Evolutionary conservation across 176 grass and related monocot species (phyloP).

Genomic region (Rhynchospora tenuis): DNA sequence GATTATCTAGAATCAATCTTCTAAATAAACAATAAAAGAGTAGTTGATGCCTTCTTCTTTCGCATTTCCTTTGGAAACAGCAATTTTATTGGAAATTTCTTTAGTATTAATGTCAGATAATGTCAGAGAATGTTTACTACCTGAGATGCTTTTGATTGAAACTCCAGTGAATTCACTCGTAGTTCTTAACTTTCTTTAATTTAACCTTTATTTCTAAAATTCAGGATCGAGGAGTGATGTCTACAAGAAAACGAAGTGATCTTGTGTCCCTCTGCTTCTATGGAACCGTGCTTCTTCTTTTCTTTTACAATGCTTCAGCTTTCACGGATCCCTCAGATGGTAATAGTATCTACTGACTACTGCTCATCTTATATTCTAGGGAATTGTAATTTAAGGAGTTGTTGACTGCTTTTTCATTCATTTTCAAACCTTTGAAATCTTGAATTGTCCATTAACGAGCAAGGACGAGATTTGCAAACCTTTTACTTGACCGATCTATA

Average conservation of each 20-base stretch:
- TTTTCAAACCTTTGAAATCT: not conserved
- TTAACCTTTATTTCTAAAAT: not conserved
- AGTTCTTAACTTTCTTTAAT: not conserved
- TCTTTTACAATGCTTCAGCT: conserved; percentile 24
- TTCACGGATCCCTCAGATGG: conserved; percentile 62
- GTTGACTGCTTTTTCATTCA: not conserved
- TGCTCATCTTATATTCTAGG: conserved; percentile 13
- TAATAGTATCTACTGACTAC: conserved; percentile 8
- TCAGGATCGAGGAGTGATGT: conserved; percentile 9
- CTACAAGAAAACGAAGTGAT: conserved; percentile 16
- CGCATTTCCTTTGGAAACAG: not conserved
- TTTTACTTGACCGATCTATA: not conserved
- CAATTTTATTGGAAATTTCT: not conserved
- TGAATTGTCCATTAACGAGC: not conserved
- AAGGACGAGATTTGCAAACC: not conserved
- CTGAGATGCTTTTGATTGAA: conserved; percentile 1
- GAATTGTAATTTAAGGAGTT: not conserved
- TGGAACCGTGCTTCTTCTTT: conserved; percentile 24
- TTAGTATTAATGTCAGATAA: not conserved
- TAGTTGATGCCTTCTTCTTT: not conserved
- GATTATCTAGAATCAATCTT: not conserved
- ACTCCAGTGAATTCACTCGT: not conserved
- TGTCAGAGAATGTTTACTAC: too few relatives aligned
- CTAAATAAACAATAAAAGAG: not conserved
- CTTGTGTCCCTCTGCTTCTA: conserved; percentile 22